These are phyloP conservation scores for Camelina neglecta DNA, from an alignment of 345 rosid genomes.

Conservation along the genomic window DNA sequence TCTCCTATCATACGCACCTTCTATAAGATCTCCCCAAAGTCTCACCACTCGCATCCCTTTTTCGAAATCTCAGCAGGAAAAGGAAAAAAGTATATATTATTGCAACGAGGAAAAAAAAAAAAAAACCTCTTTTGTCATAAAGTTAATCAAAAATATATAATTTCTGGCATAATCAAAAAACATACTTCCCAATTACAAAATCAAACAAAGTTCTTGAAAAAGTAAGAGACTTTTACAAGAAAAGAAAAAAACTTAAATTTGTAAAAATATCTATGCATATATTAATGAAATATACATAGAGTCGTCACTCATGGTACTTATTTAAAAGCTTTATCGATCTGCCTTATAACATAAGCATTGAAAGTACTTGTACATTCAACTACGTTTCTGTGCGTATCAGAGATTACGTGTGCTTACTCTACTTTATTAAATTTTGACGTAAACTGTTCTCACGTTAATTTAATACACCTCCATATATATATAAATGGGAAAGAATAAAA, in stretches of 20 bases:
- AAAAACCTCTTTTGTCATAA: constrained; percentile 33
- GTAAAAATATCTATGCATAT: not conserved
- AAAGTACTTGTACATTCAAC: constrained; percentile 46
- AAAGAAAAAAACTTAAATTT: not conserved
- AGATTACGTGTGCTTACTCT: constrained; percentile 63
- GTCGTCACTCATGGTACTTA: constrained; percentile 36
- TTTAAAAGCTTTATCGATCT: constrained; percentile 18
- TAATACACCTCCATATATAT: too few species aligned
- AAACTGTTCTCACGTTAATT: constrained; percentile 33
- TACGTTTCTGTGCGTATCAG: constrained; percentile 44
- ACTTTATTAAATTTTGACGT: constrained; percentile 45
- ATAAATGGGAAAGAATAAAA: constrained; percentile 30
- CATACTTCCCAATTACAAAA: not conserved
- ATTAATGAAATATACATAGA: not conserved
- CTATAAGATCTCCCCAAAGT: constrained; percentile 36
- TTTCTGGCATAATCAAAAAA: not conserved
- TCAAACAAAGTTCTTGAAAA: constrained; percentile 28
- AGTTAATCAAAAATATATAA: constrained; percentile 12
- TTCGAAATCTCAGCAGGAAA: constrained; percentile 24
- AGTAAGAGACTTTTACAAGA: constrained; percentile 23
- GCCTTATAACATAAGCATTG: constrained; percentile 43
- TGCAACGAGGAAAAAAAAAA: constrained; percentile 16
- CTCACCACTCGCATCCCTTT: constrained; percentile 31
- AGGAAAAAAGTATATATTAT: constrained; percentile 16
- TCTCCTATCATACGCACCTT: constrained; percentile 34